These are phyloP conservation scores for Erythrophleum ivorense DNA, from an alignment of 331 rosid genomes.

Conservation along the genomic window DNA sequence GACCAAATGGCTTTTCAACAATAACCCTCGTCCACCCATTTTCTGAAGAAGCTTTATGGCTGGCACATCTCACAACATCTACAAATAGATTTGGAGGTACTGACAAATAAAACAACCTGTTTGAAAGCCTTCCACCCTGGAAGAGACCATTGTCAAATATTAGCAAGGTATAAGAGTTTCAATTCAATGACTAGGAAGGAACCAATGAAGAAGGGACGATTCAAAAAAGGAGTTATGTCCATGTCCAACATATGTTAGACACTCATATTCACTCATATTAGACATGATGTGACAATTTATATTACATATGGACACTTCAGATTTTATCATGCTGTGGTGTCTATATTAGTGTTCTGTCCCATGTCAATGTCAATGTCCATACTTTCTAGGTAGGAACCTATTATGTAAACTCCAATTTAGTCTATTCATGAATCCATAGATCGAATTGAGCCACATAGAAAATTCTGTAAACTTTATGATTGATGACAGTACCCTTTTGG, in stretches of 20 bases:
- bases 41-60: constrained; percentile 81
- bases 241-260: background rate
- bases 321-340: background rate
- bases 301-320: background rate
- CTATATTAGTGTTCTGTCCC: background rate
- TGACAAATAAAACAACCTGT: constrained; percentile 90
- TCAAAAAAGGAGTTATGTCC: background rate
- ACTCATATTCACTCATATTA: background rate
- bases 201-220: background rate
- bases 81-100: constrained; percentile 94
- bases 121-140: constrained; percentile 76
- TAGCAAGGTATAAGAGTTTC: constrained; percentile 28
- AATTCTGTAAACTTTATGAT: constrained; percentile 19
- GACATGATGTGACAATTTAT: background rate
- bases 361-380: background rate
- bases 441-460: background rate
- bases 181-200: constrained; percentile 14
- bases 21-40: constrained; percentile 97
- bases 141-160: constrained; percentile 39
- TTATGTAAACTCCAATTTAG: constrained; percentile 1
- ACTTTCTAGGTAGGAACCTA: background rate
- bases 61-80: constrained; percentile 84
- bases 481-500: background rate
- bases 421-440: constrained; percentile 7
- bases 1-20: constrained; percentile 98